Evolutionary conservation across 2,329 filamentous ascomycete species (phyloP), one percentile per base, ranked within the genome.

Genomic region (Claviceps pusilla): DNA sequence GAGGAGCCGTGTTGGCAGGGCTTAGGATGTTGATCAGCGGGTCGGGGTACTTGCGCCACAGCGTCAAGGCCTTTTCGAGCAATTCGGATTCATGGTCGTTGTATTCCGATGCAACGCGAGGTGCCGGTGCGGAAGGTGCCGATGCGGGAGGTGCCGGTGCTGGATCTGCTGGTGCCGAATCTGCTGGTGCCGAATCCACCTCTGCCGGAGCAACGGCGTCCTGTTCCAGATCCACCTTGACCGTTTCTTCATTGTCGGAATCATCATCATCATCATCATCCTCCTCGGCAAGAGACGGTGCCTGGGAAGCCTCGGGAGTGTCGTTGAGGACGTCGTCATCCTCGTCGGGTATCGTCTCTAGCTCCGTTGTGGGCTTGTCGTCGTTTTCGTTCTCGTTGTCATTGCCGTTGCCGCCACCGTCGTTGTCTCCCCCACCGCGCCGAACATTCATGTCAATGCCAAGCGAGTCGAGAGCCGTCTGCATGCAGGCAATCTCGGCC

Each of bases 401-500:
- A 3, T 35, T n/a, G 31, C 14, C 47, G 29, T 7, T 5, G 5
- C 24, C 43, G 9, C 9, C 43, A 9, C 67, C 66, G 2, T 70
- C 66, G 5, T 68, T 65, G n/a, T 68, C 65, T 4, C 67, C 65
- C 2, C 59, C 60, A 11, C 63, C 56, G 35, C 63, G 63, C 6
- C 1, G 2, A 14, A 58, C 61, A 52, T 62, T 67, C 6, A 74
- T 69, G 16, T 77, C 72, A 50, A 74, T 61, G 3, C 76, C 75
- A 52, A 82, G 77, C 54, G 77, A 80, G 58, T 76, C 79, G 16
- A 91, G 71, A 33, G 85, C 74, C 14, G 79, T 78, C 58, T 87
- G 80, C 2, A 84, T 82, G 0, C 83, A 83, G 60, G 91, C 87
- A 43, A 97, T 83, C 63, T 96, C 91, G 9, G 84, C 82, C 33